phyloP scores from a whole-genome alignment of 2,329 filamentous ascomycete genomes.

The Apiospora aurea region DNA sequence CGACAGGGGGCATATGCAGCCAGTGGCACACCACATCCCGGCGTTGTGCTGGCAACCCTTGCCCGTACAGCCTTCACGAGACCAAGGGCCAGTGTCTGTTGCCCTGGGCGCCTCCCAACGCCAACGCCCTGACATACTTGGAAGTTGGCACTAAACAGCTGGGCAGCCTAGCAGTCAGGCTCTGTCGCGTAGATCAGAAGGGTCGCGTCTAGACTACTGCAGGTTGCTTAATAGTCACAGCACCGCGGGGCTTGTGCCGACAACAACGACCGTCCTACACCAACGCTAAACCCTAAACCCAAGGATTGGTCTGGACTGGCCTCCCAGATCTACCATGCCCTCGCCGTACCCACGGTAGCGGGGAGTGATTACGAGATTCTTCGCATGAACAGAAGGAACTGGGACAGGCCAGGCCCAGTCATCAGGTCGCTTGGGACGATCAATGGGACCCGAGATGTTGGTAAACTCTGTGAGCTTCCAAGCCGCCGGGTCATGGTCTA shows the following conservation, averaged over 20 bases:
- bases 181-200: not conserved
- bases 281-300: constrained; percentile 13
- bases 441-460: constrained; percentile 7
- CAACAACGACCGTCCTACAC: not conserved
- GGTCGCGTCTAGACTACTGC: not conserved
- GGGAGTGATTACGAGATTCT: not conserved
- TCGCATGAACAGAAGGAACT: not conserved
- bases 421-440: not conserved
- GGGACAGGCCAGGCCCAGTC: not conserved
- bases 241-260: not conserved
- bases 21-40: not conserved
- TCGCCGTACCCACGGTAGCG: not conserved
- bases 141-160: not conserved
- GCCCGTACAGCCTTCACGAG: not conserved
- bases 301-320: not conserved
- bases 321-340: not conserved
- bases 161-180: not conserved
- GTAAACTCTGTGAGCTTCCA: constrained; percentile 1
- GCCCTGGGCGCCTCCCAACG: not conserved
- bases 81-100: not conserved
- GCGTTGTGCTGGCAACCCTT: constrained; percentile 16
- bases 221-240: constrained; percentile 15
- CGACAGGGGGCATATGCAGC: not conserved
- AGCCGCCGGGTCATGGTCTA: constrained; percentile 3
- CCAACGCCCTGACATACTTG: not conserved